These are phyloP conservation scores for Trichophyton mentagrophytes DNA, from an alignment of 2,329 filamentous ascomycete species.

Conservation along the genomic window DNA sequence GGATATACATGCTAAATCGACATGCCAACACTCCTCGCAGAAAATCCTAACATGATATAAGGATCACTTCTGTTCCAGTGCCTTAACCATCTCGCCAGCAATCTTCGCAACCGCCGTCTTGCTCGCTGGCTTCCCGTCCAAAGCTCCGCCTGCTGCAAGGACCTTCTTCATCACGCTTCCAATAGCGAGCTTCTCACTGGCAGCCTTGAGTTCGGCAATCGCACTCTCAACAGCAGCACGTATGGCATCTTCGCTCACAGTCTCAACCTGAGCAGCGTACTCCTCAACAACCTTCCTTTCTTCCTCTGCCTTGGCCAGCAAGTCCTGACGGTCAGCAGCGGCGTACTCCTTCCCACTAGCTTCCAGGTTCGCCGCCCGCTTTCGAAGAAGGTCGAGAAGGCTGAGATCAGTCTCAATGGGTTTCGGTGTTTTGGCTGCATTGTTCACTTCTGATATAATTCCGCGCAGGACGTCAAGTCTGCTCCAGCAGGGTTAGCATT, in stretches of 20 bases:
- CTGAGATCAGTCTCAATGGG: conserved; percentile 37
- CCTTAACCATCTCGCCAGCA: conserved; percentile 25
- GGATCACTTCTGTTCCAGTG: conserved; percentile 1
- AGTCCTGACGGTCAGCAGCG: conserved; percentile 30
- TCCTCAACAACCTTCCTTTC: conserved; percentile 34
- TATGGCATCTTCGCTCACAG: conserved; percentile 31
- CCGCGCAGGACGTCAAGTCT: conserved; percentile 38
- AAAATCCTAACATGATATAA: background rate
- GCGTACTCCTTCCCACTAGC: conserved; percentile 32
- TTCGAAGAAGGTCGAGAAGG: conserved; percentile 35
- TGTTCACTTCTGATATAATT: conserved; percentile 39
- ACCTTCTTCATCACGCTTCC: conserved; percentile 33
- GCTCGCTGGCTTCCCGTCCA: conserved; percentile 35
- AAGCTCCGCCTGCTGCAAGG: conserved; percentile 28
- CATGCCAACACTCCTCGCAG: background rate
- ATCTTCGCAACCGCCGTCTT: conserved; percentile 30
- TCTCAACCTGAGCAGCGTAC: conserved; percentile 32
- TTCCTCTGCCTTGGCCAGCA: conserved; percentile 34
- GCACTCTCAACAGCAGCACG: conserved; percentile 24
- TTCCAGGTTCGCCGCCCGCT: conserved; percentile 27
- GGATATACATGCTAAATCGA: background rate
- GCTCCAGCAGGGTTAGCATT: background rate
- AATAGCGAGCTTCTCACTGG: conserved; percentile 25
- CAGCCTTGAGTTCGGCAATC: conserved; percentile 24
- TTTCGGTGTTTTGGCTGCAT: conserved; percentile 34